phyloP scores from a whole-genome alignment of 345 rosid genomes.

The Syzygium aqueum region DNA sequence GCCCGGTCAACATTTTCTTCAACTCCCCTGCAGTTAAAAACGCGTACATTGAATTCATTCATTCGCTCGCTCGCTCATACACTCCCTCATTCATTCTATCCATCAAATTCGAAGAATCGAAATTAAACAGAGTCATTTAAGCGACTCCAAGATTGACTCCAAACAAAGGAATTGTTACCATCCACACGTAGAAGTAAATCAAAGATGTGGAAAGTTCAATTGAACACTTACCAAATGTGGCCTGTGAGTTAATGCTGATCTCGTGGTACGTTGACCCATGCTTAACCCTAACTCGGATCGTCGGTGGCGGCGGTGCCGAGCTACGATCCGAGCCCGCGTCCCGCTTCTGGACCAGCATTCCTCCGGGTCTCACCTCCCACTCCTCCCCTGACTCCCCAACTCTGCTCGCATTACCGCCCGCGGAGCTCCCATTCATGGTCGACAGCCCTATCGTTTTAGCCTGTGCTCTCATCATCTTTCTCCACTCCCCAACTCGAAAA shows the following conservation, averaged over 20 bases:
- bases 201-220: not conserved
- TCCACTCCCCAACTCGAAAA: not conserved
- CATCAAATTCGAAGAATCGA: not conserved
- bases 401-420: slow-evolving; percentile 5
- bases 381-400: slow-evolving; percentile 40
- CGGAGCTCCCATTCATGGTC: slow-evolving; percentile 38
- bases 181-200: not conserved
- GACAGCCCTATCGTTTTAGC: slow-evolving; percentile 42
- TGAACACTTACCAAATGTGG: slow-evolving; percentile 69
- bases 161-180: not conserved
- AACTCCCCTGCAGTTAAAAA: slow-evolving; percentile 61
- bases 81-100: not conserved
- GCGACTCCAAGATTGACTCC: not conserved
- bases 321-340: slow-evolving; percentile 56
- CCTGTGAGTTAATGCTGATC: slow-evolving; percentile 69
- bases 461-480: slow-evolving; percentile 72
- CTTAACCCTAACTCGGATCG: slow-evolving; percentile 85
- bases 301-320: slow-evolving; percentile 59
- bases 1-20: slow-evolving; percentile 84
- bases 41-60: not conserved
- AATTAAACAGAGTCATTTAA: not conserved
- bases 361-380: slow-evolving; percentile 97
- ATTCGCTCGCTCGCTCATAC: not conserved
- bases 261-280: slow-evolving; percentile 80
- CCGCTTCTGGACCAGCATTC: slow-evolving; percentile 96